These are phyloP conservation scores for Phytophthora ramorum DNA, from an alignment of 352 stramenopile genomes.

Conservation along the genomic window DNA sequence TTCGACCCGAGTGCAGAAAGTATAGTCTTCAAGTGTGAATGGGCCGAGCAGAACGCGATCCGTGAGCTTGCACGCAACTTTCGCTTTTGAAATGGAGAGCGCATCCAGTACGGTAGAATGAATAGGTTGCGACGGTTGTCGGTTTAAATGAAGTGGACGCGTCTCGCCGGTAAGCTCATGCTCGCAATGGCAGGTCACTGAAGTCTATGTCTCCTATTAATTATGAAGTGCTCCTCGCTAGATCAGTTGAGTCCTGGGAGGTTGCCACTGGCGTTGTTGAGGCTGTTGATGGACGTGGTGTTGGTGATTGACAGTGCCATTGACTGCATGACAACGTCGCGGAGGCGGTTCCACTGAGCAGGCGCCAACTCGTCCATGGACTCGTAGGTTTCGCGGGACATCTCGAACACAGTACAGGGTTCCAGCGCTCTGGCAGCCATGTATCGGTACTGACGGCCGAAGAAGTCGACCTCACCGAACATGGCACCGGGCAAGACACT, in stretches of 20 bases:
- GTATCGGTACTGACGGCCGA: conserved; percentile 71
- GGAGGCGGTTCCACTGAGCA: conserved; percentile 75
- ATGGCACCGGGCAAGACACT: conserved; percentile 79
- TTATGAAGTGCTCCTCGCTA: conserved; percentile 13
- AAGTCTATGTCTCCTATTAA: conserved; percentile 27
- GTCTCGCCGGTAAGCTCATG: not conserved
- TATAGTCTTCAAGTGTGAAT: conserved; percentile 57
- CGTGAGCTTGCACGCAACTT: conserved; percentile 76
- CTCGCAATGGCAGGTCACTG: conserved; percentile 2
- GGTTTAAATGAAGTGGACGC: not conserved
- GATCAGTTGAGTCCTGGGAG: conserved; percentile 25
- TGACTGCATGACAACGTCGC: conserved; percentile 83
- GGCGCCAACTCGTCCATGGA: conserved; percentile 63
- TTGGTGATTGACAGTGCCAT: conserved; percentile 85
- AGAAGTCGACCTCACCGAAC: conserved; percentile 91
- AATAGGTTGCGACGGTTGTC: not conserved
- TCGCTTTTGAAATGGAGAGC: conserved; percentile 46
- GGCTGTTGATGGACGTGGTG: conserved; percentile 70
- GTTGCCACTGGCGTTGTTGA: conserved; percentile 48
- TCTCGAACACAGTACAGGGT: conserved; percentile 73
- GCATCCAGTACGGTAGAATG: conserved; percentile 7
- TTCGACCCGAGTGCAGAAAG: conserved; percentile 74
- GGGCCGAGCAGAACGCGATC: conserved; percentile 68
- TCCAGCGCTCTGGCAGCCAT: conserved; percentile 62
- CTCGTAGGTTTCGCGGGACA: conserved; percentile 71